phyloP scores from a whole-genome alignment of 805 yeast species.

The Babjeviella inositovora region DNA sequence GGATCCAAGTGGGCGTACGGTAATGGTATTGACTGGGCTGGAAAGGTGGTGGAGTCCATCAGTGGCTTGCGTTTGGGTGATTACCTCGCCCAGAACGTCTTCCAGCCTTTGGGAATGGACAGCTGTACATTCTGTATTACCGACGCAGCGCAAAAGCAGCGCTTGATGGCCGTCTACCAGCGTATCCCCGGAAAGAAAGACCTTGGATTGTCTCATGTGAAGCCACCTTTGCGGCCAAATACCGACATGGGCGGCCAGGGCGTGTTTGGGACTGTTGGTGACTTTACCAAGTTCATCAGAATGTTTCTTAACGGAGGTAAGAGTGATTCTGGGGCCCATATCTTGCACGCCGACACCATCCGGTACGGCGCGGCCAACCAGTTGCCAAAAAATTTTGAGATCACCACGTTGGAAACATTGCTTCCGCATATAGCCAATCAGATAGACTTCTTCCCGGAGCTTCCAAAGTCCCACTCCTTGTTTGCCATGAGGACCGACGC shows the following conservation, averaged over 20 bases:
- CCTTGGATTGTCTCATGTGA: conserved; percentile 4
- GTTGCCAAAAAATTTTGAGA: conserved; percentile 11
- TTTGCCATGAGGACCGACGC: conserved; percentile 11
- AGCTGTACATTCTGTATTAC: conserved; percentile 10
- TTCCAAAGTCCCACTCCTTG: conserved; percentile 12
- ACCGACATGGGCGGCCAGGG: conserved; percentile 27
- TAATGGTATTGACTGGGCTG: conserved; percentile 17
- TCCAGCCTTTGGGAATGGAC: conserved; percentile 11
- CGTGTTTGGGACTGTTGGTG: conserved; percentile 17
- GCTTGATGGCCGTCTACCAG: conserved; percentile 8
- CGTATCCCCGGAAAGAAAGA: conserved; percentile 4
- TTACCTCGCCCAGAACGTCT: conserved; percentile 10
- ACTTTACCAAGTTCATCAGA: conserved; percentile 19
- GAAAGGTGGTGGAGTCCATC: conserved; percentile 11
- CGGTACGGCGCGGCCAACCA: conserved; percentile 13
- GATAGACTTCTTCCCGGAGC: conserved; percentile 7
- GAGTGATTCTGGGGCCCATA: conserved; percentile 15
- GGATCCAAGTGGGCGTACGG: conserved; percentile 19
- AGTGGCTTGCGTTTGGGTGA: conserved; percentile 11
- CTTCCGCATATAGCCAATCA: conserved; percentile 5
- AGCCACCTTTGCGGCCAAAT: conserved; percentile 6
- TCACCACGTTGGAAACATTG: conserved; percentile 5
- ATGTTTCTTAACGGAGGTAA: conserved; percentile 21
- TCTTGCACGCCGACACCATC: conserved; percentile 14
- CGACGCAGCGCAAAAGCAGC: conserved; percentile 4